Percentiles rank a stretch among this genome's conserved stretches.
phyloP scores from a whole-genome alignment of 1,139 yeast species.

The Debaryomyces singareniensis region DNA sequence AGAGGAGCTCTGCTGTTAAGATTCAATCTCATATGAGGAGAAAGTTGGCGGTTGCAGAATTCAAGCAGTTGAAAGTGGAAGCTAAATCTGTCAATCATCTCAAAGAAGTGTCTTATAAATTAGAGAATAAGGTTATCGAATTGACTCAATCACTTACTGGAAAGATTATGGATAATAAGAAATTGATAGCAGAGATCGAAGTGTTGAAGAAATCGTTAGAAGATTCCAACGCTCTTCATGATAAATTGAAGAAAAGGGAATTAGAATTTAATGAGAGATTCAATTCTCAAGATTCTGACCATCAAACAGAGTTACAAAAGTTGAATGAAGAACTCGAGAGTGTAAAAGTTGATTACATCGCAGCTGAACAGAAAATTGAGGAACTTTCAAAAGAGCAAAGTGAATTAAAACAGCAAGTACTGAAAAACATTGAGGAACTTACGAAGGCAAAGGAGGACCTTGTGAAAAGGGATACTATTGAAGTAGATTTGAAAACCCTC shows the following conservation, averaged over 20 bases:
- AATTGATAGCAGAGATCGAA: conserved; percentile 57
- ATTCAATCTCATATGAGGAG: conserved; percentile 80
- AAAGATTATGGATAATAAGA: conserved; percentile 75
- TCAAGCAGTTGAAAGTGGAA: conserved; percentile 62
- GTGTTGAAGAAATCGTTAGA: conserved; percentile 48
- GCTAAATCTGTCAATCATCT: conserved; percentile 88
- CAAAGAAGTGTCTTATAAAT: conserved; percentile 84
- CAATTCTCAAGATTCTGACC: conserved; percentile 40
- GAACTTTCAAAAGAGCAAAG: conserved; percentile 62
- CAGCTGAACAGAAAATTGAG: conserved; percentile 58
- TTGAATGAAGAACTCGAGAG: conserved; percentile 53
- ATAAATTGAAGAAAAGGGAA: conserved; percentile 49
- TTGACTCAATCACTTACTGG: conserved; percentile 78
- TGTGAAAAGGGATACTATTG: conserved; percentile 59
- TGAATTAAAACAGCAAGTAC: conserved; percentile 57
- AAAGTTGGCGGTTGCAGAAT: conserved; percentile 61
- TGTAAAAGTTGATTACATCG: conserved; percentile 54
- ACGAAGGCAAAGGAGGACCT: conserved; percentile 57
- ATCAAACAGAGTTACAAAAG: conserved; percentile 43
- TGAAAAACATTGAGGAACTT: conserved; percentile 55
- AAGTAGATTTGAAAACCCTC: conserved; percentile 61
- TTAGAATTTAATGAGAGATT: conserved; percentile 45
- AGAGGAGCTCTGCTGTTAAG: conserved; percentile 51
- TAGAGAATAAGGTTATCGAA: conserved; percentile 94
- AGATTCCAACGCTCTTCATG: conserved; percentile 55